Evolutionary conservation across 768 basidiomycete genomes (phyloP).

Genomic region (Rubroboletus pulcherrimus): DNA sequence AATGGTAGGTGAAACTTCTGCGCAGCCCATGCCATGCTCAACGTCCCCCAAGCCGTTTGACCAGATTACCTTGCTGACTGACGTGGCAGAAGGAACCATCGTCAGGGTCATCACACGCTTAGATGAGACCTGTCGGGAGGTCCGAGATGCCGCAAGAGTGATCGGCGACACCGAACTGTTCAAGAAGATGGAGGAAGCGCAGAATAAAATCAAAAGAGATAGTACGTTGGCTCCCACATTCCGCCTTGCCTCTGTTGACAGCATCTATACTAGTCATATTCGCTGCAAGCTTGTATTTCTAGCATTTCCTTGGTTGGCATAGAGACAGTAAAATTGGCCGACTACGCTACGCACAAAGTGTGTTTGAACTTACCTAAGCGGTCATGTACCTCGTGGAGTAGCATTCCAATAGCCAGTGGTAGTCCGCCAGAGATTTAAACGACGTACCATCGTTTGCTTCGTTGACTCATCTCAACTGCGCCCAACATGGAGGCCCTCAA

Average conservation of each 20-base stretch:
- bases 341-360: background rate
- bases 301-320: conserved; percentile 16
- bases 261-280: conserved; percentile 59
- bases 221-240: conserved; percentile 53
- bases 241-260: conserved; percentile 2
- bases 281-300: conserved; percentile 86
- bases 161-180: conserved; percentile 95
- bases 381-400: background rate
- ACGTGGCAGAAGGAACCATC: conserved; percentile 95
- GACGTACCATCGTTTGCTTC: background rate
- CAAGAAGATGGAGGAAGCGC: conserved; percentile 97
- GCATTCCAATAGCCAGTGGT: conserved; percentile 20
- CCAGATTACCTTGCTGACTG: conserved; percentile 88
- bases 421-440: conserved; percentile 15
- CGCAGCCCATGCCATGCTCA: background rate
- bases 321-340: too few species aligned
- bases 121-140: conserved; percentile 96
- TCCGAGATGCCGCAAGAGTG: conserved; percentile 93
- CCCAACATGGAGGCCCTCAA: conserved; percentile 13
- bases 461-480: background rate
- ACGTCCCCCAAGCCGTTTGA: conserved; percentile 73
- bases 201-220: conserved; percentile 91
- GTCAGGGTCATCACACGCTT: conserved; percentile 93
- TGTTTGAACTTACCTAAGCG: background rate
- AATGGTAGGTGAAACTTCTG: conserved; percentile 61